Evolutionary conservation across 176 grass and related monocot species (phyloP).

Genomic region (Triticum timopheevii): DNA sequence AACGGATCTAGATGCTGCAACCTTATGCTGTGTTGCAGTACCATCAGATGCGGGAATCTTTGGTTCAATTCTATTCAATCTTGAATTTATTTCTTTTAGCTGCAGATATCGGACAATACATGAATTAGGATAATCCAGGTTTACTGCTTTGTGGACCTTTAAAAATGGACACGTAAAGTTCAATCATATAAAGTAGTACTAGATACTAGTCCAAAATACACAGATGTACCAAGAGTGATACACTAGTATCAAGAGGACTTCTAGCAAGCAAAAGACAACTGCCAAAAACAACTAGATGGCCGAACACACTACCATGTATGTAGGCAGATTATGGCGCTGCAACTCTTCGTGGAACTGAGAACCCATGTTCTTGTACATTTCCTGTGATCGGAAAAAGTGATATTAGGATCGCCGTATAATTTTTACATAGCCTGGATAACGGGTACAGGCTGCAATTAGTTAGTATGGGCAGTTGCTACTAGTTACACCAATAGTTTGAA

Average conservation of each 20-base stretch:
- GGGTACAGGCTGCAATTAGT: neutral
- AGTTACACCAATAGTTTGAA: neutral
- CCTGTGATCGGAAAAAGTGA: slow-evolving; percentile 49
- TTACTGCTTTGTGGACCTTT: neutral
- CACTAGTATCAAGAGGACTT: neutral
- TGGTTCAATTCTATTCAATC: slow-evolving; percentile 85
- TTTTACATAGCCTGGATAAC: neutral
- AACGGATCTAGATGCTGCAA: slow-evolving; percentile 61
- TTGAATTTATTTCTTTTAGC: slow-evolving; percentile 94
- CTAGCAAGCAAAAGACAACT: neutral
- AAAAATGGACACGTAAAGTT: slow-evolving; percentile 11
- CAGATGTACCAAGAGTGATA: slow-evolving; percentile 1
- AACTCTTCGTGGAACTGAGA: slow-evolving; percentile 96
- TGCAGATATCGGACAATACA: slow-evolving; percentile 50
- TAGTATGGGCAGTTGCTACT: neutral
- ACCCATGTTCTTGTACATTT: slow-evolving; percentile 85
- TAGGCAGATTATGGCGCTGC: slow-evolving; percentile 85
- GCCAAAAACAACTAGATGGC: slow-evolving; percentile 14
- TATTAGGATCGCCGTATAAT: neutral
- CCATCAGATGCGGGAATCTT: slow-evolving; percentile 66
- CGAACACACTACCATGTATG: slow-evolving; percentile 63
- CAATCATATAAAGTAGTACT: neutral
- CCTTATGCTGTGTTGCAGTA: slow-evolving; percentile 36
- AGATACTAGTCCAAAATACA: slow-evolving; percentile 6
- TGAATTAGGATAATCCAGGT: neutral